phyloP scores from a whole-genome alignment of 2,329 filamentous ascomycete species.

The Colletotrichum tropicale region DNA sequence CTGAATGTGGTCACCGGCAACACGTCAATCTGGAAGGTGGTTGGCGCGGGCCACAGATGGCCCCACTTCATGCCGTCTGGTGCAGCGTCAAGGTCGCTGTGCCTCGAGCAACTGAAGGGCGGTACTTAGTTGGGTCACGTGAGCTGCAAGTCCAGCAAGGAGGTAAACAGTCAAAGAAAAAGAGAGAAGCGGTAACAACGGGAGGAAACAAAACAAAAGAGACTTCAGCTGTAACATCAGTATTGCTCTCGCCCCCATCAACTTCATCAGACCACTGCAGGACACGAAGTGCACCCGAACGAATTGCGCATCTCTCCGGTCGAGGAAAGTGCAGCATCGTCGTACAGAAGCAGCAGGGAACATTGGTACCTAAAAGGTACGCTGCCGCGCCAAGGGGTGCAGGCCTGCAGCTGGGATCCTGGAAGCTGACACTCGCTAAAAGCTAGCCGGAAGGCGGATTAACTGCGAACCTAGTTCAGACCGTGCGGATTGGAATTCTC shows the following conservation, averaged over 20 bases:
- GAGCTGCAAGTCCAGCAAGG: not conserved
- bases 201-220: not conserved
- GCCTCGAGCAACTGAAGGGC: not conserved
- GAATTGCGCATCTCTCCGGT: not conserved
- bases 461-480: conserved; percentile 25
- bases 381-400: conserved; percentile 2
- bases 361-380: not conserved
- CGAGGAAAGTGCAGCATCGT: not conserved
- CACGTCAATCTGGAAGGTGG: not conserved
- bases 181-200: not conserved
- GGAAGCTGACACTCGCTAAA: conserved; percentile 16
- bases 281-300: not conserved
- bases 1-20: not conserved
- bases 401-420: conserved; percentile 12
- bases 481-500: conserved; percentile 29
- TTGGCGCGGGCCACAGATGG: not conserved
- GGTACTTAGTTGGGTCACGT: not conserved
- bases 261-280: not conserved
- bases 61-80: not conserved
- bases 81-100: not conserved
- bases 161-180: not conserved
- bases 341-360: not conserved
- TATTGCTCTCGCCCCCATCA: not conserved
- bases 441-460: conserved; percentile 20
- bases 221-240: not conserved